phyloP scores from a whole-genome alignment of 257 asterid genomes.

The Fraxinus americana region DNA sequence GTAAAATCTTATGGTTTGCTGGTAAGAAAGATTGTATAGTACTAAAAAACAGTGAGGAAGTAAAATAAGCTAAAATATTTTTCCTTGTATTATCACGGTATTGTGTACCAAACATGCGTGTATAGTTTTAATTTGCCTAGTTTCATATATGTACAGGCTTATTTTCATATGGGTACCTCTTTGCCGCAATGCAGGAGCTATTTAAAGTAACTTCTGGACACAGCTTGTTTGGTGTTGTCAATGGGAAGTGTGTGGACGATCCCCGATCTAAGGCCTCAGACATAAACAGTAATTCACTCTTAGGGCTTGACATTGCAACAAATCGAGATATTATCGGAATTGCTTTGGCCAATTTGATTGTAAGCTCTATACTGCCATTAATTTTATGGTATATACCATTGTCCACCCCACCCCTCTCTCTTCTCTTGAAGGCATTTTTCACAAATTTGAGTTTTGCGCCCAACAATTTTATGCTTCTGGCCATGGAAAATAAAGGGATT shows the following conservation, averaged over 20 bases:
- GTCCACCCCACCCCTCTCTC: no score
- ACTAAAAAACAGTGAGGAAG: no score
- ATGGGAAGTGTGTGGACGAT: conserved; percentile 94
- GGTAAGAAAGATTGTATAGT: no score
- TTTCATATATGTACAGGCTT: no score
- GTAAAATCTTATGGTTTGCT: no score
- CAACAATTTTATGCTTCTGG: conserved; percentile 6
- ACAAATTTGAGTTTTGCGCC: not conserved
- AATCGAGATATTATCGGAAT: conserved; percentile 90
- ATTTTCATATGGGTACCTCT: not conserved
- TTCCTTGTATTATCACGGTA: no score
- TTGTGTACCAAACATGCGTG: no score
- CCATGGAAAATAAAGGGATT: conserved; percentile 13
- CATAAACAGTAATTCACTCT: conserved; percentile 72
- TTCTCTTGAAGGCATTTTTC: not conserved
- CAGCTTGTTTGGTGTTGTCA: conserved; percentile 83
- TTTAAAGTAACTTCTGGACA: conserved; percentile 82
- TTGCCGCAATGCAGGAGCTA: conserved; percentile 61
- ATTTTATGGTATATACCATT: not conserved
- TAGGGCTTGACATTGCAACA: conserved; percentile 85
- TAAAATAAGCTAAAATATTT: no score
- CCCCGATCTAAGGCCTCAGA: conserved; percentile 95
- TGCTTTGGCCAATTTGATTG: conserved; percentile 93
- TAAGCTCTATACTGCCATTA: conserved; percentile 38
- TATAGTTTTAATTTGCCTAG: no score